Evolutionary conservation across 1,284 basidiomycete species (phyloP), one percentile per base, ranked within the genome.

Genomic region (Tilletia setariae): DNA sequence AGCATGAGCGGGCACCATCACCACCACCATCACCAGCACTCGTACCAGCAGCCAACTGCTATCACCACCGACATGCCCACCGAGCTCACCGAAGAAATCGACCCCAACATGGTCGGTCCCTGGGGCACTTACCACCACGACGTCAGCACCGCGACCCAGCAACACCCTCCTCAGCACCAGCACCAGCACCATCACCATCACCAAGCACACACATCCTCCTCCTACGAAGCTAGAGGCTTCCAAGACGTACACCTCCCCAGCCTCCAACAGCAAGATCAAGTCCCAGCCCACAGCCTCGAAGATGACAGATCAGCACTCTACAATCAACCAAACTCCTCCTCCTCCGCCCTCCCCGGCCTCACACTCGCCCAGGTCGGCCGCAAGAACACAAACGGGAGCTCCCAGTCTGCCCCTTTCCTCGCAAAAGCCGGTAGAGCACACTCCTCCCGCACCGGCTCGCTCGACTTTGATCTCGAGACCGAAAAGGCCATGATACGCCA

Each of bases 391-490:
- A 53, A 53, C 23, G 30, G 51, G 11, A 53, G 51, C 51, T 53
- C 51, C 25, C 51, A 53, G 11, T 53, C 51, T 6, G 51, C 51
- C 51, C 23, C 51, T 53, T 32, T 25, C 21, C 56, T 35, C 21
- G 19, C 56, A 3, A n/a, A 19, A 9, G n/a, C 56, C 15, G 19
- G 16, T 21, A 4, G 35, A 40, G 35, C 35, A 6, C 35, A 40
- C 35, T 59, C 53, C 15, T 59, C 53, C 53, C 53, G 28, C 23
- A 16, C 53, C 15, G 53, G 53, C 15, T 61, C 56, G 8, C 25
- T 61, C 56, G 56, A 61, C 56, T 15, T 61, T 16, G 56, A 61
- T 30, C 46, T 49, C 46, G 46, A 49, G 46, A 19, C 56, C 15
- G 28, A 61, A n/a, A 61, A 61, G 30, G 56, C 56, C 3, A 32